Base-by-base conservation (phyloP, 331 rosid species). In the Prunus yedoensis region DNA sequence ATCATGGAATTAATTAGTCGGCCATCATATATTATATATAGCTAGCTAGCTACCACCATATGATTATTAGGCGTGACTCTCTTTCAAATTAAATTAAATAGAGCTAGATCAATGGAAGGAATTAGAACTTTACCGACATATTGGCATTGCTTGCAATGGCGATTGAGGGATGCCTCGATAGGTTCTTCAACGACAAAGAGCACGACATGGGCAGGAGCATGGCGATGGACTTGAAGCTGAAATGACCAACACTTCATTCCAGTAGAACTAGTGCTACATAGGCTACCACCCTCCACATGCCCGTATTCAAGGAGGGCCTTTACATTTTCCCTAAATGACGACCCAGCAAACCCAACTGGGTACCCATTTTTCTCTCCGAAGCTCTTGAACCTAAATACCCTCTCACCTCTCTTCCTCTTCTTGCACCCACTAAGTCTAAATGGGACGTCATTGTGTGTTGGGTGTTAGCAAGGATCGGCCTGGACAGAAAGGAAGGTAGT, bases 201-300 rank as follows among this genome's bases (percentile, higher is more conserved):
- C 25, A 94, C 68, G 15, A 91, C 21, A 63, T 90, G 93, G 10
- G 84, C 78, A 25, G 93, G 89, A 25, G 96, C 96, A 23, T 94
- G 90, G 9, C 90, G 89, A 80, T 90, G 89, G 60, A 91, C 80
- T 80, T 94, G 90, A 6, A 91, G 97, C 54, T 84, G 94, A 77
- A 91, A 94, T 3, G 98, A 91, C 97, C 98, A 94, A 14, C 89
- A 83, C 8, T 83, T 79, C 87, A 89, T 77, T 54, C 85, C 91
- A 5, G 21, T 14, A 18, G 66, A 8, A 16, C 20, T 3, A 25
- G 15, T 21, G 12, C 70, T 52, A 2, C 80, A 74, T 21, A 89
- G 77, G n/a, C 74, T 38, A 35, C 77, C 81, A 35, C 77, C 81
- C 88, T 91, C 97, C 66, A 76, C 71, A 75, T 85, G 91, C 2